Percentiles rank a stretch among this genome's conserved stretches.
These are phyloP conservation scores for Pachyrhizus erosus DNA, from an alignment of 306 rosid species.

Conservation along the genomic window DNA sequence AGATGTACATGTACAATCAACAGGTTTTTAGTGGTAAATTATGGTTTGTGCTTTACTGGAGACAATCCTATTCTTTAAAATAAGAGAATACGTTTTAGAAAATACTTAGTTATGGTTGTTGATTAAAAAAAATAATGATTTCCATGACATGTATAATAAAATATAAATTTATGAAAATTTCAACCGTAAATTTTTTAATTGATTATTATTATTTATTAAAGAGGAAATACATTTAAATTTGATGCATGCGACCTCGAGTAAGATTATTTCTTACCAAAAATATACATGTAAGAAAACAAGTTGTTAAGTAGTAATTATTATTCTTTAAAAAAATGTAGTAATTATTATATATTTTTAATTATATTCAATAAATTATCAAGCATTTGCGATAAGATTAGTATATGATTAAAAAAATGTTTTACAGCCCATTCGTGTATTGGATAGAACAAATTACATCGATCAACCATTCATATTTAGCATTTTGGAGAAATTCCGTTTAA, in stretches of 20 bases:
- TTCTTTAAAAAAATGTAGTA: neutral
- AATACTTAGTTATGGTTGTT: neutral
- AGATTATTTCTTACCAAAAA: neutral
- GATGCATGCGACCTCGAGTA: neutral
- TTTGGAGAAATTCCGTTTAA: neutral
- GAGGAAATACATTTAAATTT: neutral
- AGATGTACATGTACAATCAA: too few species aligned
- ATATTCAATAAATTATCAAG: neutral
- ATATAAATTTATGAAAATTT: neutral
- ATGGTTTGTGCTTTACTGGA: too few species aligned
- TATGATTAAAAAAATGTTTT: neutral
- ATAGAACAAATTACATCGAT: neutral
- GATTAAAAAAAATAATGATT: neutral
- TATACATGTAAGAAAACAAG: too few species aligned
- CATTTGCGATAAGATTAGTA: neutral
- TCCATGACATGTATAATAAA: neutral
- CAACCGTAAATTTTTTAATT: neutral
- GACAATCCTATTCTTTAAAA: too few species aligned
- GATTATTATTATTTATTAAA: neutral
- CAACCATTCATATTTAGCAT: neutral
- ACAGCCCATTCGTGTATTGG: neutral
- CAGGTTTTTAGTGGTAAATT: too few species aligned
- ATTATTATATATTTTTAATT: neutral
- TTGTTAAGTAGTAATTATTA: too few species aligned
- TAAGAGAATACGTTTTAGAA: neutral